Percentiles rank a stretch among this genome's conserved stretches.
These are phyloP conservation scores for Hymenoscyphus fraxineus DNA, from an alignment of 2,329 filamentous ascomycete species.

Conservation along the genomic window DNA sequence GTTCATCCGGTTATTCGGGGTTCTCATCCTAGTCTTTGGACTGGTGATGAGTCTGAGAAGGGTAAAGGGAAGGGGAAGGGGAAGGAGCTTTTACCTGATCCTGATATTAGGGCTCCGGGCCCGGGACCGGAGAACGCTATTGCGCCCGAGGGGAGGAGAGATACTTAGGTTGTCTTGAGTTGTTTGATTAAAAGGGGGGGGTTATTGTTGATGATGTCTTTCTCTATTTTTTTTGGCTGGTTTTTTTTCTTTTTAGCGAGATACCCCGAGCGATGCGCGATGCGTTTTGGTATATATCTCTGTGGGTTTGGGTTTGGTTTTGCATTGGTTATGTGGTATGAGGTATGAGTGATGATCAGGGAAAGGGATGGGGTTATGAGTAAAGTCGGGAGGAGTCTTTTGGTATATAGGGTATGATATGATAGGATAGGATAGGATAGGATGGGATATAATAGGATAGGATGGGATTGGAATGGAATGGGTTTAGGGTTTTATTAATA, in stretches of 20 bases:
- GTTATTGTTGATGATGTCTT: no score
- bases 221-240: background rate
- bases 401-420: no score
- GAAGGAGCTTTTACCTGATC: conserved; percentile 5
- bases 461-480: no score
- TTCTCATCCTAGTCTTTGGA: background rate
- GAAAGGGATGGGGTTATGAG: background rate
- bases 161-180: background rate
- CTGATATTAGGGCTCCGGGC: conserved; percentile 22
- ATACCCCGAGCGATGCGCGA: background rate
- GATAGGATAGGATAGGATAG: no score
- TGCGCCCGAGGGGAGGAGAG: conserved; percentile 25
- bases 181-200: background rate
- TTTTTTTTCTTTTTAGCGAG: background rate
- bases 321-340: background rate
- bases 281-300: background rate
- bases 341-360: background rate
- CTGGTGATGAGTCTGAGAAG: background rate
- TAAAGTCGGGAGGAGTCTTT: no score
- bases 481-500: no score
- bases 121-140: conserved; percentile 28
- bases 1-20: background rate
- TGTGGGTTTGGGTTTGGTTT: background rate
- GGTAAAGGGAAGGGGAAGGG: background rate
- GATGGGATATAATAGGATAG: no score